phyloP scores from a whole-genome alignment of 2,329 filamentous ascomycete species.

The Diaporthe citri region DNA sequence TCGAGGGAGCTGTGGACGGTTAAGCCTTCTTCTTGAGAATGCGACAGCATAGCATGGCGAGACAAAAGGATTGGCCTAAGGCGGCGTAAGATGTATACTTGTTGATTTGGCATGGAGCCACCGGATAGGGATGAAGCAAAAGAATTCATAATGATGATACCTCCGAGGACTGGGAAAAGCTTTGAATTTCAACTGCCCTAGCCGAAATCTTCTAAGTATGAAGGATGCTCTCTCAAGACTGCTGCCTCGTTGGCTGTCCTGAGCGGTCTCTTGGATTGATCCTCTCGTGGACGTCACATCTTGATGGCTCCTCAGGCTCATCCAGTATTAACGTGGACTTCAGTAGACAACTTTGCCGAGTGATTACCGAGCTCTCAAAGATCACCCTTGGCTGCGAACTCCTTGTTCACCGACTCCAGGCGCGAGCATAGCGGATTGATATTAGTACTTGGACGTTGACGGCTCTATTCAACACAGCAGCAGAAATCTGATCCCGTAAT shows the following conservation, averaged over 20 bases:
- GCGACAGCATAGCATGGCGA: conserved; percentile 17
- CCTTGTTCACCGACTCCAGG: too few species aligned
- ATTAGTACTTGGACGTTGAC: background rate
- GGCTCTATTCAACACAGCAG: background rate
- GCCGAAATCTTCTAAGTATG: background rate
- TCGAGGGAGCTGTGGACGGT: conserved; percentile 73
- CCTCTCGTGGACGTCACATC: background rate
- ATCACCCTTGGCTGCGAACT: background rate
- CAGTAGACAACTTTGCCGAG: too few species aligned
- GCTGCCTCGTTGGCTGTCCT: background rate
- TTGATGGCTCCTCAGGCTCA: background rate
- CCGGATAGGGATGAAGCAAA: conserved; percentile 21
- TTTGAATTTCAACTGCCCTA: background rate
- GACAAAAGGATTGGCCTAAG: conserved; percentile 9
- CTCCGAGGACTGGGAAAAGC: conserved; percentile 17
- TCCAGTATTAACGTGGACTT: background rate
- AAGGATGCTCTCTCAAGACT: background rate
- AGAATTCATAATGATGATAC: conserved; percentile 36
- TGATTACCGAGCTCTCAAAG: background rate
- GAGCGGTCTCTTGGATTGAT: background rate
- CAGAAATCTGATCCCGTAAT: background rate
- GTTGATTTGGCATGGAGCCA: conserved; percentile 19
- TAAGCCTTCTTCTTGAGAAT: conserved; percentile 51
- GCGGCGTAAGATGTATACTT: conserved; percentile 30
- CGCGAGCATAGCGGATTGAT: background rate